These are phyloP conservation scores for Musa itinerans DNA, from an alignment of 176 grass and related monocot species.

Conservation along the genomic window DNA sequence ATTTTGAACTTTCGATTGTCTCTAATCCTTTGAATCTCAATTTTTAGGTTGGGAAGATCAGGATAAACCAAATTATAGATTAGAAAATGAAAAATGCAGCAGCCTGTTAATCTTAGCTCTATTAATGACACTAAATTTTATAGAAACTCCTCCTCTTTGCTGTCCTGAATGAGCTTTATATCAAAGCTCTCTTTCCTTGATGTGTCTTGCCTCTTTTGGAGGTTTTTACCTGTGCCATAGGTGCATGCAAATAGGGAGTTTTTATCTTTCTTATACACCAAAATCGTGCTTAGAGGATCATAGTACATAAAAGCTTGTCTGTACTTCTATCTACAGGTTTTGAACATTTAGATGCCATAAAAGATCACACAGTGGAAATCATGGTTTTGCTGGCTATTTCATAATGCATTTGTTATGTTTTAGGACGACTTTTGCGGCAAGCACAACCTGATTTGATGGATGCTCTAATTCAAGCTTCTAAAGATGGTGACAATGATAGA, in stretches of 20 bases:
- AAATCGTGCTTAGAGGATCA: too few relatives aligned
- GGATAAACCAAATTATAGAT: neutral
- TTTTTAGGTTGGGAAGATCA: neutral
- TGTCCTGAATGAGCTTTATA: neutral
- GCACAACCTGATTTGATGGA: slow-evolving; percentile 91
- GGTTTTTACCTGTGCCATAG: neutral
- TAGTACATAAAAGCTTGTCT: neutral
- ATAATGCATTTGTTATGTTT: slow-evolving; percentile 23
- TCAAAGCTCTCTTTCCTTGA: neutral
- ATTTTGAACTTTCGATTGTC: too few relatives aligned
- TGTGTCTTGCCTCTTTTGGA: neutral
- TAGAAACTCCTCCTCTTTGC: neutral
- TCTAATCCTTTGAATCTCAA: neutral
- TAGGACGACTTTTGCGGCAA: slow-evolving; percentile 72
- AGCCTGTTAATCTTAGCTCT: neutral
- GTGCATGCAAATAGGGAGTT: neutral
- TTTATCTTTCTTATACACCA: too few relatives aligned
- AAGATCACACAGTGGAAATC: neutral
- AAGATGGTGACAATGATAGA: slow-evolving; percentile 58
- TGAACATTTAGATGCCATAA: neutral
- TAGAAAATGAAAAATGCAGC: neutral
- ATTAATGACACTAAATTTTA: neutral
- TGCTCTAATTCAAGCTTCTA: slow-evolving; percentile 72
- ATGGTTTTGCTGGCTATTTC: neutral
- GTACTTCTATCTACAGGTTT: neutral